Evolutionary conservation across 495 filamentous ascomycete species (phyloP), one percentile per base, ranked within the genome.

Genomic region (Pseudoneurospora amorphoporcata): DNA sequence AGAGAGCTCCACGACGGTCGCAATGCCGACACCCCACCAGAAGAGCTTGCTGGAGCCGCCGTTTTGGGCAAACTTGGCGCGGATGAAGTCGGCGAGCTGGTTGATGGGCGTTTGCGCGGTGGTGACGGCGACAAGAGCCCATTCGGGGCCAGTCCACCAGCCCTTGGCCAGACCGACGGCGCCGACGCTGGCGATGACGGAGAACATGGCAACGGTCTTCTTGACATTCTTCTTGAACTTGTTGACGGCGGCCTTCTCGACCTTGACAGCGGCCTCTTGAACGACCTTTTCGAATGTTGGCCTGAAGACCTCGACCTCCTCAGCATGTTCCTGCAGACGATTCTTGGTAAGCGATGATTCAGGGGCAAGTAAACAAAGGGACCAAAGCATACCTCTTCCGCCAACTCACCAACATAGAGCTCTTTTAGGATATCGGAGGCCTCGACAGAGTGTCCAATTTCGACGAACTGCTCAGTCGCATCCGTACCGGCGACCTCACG

Each of bases 391-490:
- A 71, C 73, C 4, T 72, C 79, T 47, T 76, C 71, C 2, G 42
- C 61, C 43, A 83, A 53, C 17, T 74, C 76, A 41, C 79, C 81
- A 17, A 82, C 41, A 35, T 53, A 53, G 29, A 78, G 72, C 2
- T 68, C 14, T 17, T 76, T 72, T 74, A 83, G 76, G 19, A 77
- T 76, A 39, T 82, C 79, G 72, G 68, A 74, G 40, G 85, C 85
- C 69, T 87, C 88, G 61, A 86, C 84, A 23, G 88, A 87, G 45
- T 90, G 88, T 68, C 88, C 88, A 4, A 86, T 82, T 73, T 90
- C 84, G 71, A 89, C 88, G 72, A 87, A 90, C 0, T 81, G 84
- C 23, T 81, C 80, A 3, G 86, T 89, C 29, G 86, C 88, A 75
- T 90, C 88, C 58, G 82, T 79, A 29, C 88, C 88, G 70, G 87